Conservation (phyloP, 352 stramenopile species). For the Globisporangium abappressorium region DNA sequence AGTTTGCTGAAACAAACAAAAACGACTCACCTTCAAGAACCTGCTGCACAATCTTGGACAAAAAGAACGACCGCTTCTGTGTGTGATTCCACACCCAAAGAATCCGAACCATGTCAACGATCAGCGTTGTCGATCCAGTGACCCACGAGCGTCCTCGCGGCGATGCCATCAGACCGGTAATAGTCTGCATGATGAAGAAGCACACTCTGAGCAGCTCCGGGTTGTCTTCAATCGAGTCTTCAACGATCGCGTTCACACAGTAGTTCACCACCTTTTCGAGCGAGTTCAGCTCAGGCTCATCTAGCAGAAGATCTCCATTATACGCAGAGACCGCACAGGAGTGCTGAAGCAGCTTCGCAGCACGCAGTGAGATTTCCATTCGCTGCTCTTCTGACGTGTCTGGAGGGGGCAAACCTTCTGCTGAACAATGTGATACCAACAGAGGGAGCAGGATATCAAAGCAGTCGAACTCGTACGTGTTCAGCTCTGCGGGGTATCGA, state of each 20-base stretch:
- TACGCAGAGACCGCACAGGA: slow-evolving; percentile 55
- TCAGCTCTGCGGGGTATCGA: slow-evolving; percentile 49
- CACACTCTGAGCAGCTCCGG: slow-evolving; percentile 43
- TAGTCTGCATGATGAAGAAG: slow-evolving; percentile 67
- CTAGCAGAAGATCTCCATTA: slow-evolving; percentile 60
- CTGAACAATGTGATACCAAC: slow-evolving; percentile 57
- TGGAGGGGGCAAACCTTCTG: slow-evolving; percentile 33
- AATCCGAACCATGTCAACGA: slow-evolving; percentile 68
- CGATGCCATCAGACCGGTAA: slow-evolving; percentile 62
- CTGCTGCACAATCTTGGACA: slow-evolving; percentile 72
- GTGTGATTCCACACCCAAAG: slow-evolving; percentile 77
- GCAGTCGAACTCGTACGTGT: slow-evolving; percentile 58
- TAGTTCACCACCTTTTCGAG: slow-evolving; percentile 72
- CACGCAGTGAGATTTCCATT: slow-evolving; percentile 53
- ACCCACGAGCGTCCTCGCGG: slow-evolving; percentile 61
- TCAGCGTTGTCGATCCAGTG: slow-evolving; percentile 46
- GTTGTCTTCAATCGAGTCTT: slow-evolving; percentile 29
- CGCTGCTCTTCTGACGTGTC: slow-evolving; percentile 45
- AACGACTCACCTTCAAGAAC: slow-evolving; percentile 61
- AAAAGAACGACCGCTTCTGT: slow-evolving; percentile 31
- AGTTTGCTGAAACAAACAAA: not conserved
- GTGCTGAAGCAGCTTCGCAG: slow-evolving; percentile 65
- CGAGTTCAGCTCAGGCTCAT: slow-evolving; percentile 35
- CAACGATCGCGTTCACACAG: slow-evolving; percentile 58
- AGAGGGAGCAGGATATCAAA: slow-evolving; percentile 65